Evolutionary conservation across 2,329 filamentous ascomycete genomes (phyloP).

Genomic region (Verticillium tricorpus): DNA sequence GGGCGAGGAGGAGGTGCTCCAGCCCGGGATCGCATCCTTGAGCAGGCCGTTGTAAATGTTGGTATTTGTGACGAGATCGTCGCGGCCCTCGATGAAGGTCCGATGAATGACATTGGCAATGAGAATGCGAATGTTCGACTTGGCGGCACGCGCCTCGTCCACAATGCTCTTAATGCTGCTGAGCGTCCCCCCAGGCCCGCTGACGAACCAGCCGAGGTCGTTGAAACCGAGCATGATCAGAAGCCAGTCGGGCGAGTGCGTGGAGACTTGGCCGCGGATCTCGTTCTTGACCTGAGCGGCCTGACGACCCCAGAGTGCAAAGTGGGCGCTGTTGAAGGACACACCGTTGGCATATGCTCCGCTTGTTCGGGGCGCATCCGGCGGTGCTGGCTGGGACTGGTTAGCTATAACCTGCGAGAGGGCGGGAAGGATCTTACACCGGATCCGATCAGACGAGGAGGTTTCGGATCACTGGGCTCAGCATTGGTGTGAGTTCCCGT

Average conservation of each 20-base stretch:
- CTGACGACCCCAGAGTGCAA: slow-evolving; percentile 27
- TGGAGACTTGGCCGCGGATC: slow-evolving; percentile 20
- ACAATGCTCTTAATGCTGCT: slow-evolving; percentile 20
- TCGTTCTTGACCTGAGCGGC: slow-evolving; percentile 22
- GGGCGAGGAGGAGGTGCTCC: slow-evolving; percentile 21
- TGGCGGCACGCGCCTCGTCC: slow-evolving; percentile 21
- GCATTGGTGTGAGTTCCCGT: slow-evolving; percentile 22
- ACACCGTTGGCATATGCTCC: slow-evolving; percentile 27
- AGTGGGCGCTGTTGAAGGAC: slow-evolving; percentile 25
- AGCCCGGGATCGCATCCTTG: slow-evolving; percentile 15
- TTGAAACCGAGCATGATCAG: slow-evolving; percentile 29
- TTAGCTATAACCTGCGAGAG: no score
- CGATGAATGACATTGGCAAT: slow-evolving; percentile 25
- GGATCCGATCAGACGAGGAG: slow-evolving; percentile 12
- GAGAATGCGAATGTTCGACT: slow-evolving; percentile 19
- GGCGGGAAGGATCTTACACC: no score
- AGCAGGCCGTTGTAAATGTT: slow-evolving; percentile 21
- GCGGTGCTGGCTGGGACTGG: slow-evolving; percentile 5
- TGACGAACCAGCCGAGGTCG: slow-evolving; percentile 26
- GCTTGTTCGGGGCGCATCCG: background rate
- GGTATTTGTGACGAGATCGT: slow-evolving; percentile 18
- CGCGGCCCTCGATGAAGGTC: slow-evolving; percentile 14
- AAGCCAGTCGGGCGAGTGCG: slow-evolving; percentile 26
- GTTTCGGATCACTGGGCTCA: slow-evolving; percentile 5
- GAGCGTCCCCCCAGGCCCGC: slow-evolving; percentile 14